phyloP scores from a whole-genome alignment of 2,329 filamentous ascomycete species.

The Lachnellula subtilissima region DNA sequence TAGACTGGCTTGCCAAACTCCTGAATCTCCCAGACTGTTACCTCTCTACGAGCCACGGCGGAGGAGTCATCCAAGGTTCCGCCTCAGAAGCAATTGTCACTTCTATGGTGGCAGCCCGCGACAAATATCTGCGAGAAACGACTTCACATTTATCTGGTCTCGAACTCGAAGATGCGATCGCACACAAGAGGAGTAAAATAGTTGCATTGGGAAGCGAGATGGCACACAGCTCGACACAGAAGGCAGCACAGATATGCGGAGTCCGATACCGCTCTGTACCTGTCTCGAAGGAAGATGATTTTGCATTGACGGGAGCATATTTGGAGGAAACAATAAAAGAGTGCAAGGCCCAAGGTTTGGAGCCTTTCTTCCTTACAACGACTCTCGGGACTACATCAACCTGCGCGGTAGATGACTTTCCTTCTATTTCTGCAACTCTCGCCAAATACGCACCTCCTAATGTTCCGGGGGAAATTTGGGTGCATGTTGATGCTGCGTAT shows the following conservation, averaged over 20 bases:
- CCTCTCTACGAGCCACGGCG: constrained; percentile 66
- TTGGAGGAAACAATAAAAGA: constrained; percentile 59
- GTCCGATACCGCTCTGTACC: constrained; percentile 72
- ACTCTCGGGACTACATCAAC: constrained; percentile 85
- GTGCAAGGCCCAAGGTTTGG: constrained; percentile 63
- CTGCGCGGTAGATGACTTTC: constrained; percentile 81
- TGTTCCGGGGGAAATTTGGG: constrained; percentile 62
- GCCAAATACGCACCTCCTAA: constrained; percentile 35
- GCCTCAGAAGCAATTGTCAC: constrained; percentile 85
- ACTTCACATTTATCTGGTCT: constrained; percentile 46
- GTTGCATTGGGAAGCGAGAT: constrained; percentile 78
- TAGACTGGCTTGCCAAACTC: constrained; percentile 84
- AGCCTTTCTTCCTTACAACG: constrained; percentile 81
- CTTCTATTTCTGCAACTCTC: constrained; percentile 29
- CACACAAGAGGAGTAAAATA: constrained; percentile 61
- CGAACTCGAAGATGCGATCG: constrained; percentile 66
- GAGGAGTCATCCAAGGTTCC: constrained; percentile 91
- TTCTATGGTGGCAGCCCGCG: constrained; percentile 80
- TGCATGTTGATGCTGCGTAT: constrained; percentile 91
- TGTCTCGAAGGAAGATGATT: constrained; percentile 57
- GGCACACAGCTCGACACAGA: constrained; percentile 79
- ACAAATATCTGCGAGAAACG: constrained; percentile 65
- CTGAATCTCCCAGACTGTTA: constrained; percentile 70
- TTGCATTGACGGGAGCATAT: constrained; percentile 62
- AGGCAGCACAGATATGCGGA: constrained; percentile 80